Conservation (phyloP, 2,329 filamentous ascomycete species). For the Trichoderma breve region DNA sequence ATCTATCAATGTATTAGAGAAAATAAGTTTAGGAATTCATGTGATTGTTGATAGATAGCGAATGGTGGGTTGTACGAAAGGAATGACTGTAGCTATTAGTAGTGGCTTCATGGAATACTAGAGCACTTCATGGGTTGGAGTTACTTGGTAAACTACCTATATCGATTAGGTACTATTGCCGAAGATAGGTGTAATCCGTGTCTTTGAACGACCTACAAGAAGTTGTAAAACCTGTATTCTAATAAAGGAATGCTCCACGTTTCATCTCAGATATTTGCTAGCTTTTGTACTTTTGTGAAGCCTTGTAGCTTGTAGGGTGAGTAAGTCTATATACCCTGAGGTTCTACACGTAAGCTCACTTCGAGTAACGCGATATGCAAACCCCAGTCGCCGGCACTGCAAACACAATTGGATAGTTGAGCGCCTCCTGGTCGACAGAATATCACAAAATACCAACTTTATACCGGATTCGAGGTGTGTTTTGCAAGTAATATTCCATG, state of each 20-base stretch:
- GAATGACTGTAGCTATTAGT: not conserved
- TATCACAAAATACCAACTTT: not conserved
- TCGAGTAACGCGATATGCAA: not conserved
- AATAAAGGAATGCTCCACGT: no score
- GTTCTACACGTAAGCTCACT: not conserved
- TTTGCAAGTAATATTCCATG: not conserved
- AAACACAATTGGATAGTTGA: not conserved
- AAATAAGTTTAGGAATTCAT: not conserved
- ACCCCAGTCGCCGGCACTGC: not conserved
- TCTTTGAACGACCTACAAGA: no score
- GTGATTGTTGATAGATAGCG: not conserved
- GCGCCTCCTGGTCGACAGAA: not conserved
- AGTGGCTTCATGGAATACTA: not conserved
- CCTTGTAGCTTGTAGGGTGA: not conserved
- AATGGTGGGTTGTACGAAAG: not conserved
- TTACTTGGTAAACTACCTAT: no score
- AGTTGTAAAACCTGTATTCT: no score
- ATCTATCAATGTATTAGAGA: not conserved
- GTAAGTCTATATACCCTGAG: not conserved
- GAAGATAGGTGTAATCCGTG: not conserved
- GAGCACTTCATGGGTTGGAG: not conserved
- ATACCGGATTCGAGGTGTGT: not conserved
- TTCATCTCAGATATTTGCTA: not conserved
- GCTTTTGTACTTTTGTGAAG: not conserved
- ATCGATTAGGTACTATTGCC: not conserved